Conservation (phyloP, 495 filamentous ascomycete genomes). For the Lasiosphaeria ovina region DNA sequence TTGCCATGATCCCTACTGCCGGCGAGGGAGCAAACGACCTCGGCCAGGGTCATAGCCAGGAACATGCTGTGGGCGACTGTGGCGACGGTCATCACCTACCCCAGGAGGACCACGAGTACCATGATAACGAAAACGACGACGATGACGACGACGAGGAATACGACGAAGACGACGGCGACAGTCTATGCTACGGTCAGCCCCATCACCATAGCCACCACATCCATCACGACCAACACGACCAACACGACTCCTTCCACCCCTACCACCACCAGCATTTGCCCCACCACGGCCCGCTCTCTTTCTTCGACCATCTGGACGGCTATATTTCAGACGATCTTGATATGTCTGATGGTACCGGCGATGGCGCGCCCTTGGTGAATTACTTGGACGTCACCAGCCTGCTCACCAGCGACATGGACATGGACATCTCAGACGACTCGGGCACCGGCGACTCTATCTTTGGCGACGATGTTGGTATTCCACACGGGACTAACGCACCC, state of each 20-base stretch:
- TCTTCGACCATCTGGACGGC: constrained; percentile 11
- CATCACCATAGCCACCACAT: constrained; percentile 9
- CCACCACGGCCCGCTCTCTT: constrained; percentile 3
- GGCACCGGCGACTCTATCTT: not conserved
- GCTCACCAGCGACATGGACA: constrained; percentile 24
- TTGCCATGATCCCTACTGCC: no score
- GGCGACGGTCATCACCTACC: no score
- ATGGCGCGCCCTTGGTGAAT: constrained; percentile 18
- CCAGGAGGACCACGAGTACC: no score
- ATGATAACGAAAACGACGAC: constrained; percentile 1
- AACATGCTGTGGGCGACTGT: no score
- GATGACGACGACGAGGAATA: constrained; percentile 22
- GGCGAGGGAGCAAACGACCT: no score
- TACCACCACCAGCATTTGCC: constrained; percentile 1
- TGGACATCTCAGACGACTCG: constrained; percentile 11
- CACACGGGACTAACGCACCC: not conserved
- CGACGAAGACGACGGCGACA: constrained; percentile 20
- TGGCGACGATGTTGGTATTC: not conserved
- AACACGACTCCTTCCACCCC: not conserved
- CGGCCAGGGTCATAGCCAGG: no score
- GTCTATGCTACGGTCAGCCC: constrained; percentile 6
- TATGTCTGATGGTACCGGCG: constrained; percentile 21
- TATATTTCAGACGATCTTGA: constrained; percentile 24
- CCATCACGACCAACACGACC: constrained; percentile 10
- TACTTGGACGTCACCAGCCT: constrained; percentile 17